Base-by-base conservation (phyloP, 768 basidiomycete species). In the Phylloporus sp. region DNA sequence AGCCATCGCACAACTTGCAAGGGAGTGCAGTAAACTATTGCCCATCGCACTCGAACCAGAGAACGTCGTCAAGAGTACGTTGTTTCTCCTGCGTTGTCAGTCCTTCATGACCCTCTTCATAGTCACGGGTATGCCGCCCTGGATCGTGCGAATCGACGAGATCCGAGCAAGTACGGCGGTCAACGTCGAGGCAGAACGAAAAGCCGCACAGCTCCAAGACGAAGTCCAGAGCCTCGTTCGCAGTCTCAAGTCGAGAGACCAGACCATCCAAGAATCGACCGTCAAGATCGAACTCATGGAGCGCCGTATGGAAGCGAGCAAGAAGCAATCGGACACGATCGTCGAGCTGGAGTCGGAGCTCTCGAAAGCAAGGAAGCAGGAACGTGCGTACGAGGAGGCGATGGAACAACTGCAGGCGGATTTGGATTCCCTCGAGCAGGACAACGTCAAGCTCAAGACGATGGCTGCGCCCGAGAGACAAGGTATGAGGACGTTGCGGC, bases 211-310 rank as follows among this genome's bases (percentile, higher is more conserved):
- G 50, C 76, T 96, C 20, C 87, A 84, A 52, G 94, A 96, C 52
- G 91, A 98, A 66, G 79, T 96, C 55, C 87, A 91, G 59, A 85
- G 85, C 8, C 80, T 98, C 32, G 78, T 85, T 23, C 84, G 93
- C 24, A 88, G 78, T 40, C 75, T 97, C 60, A 88, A 87, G 63
- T 69, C 80, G n/a, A 83, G 90, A 69, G 96, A 98, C 52, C 92
- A 96, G 72, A 76, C 68, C 21, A 82, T 91, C 28, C 92, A 97
- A 64, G 96, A 98, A 60, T 74, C 83, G 5, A 71, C 73, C 3
- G 93, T 97, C 45, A 97, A 94, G 74, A 91, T 97, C 46, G 91
- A 97, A 63, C 76, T 94, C 13, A 88, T 98, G 81, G 93, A 96
- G 62, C 82, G 93, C 37, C 80, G 92, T 26, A 83, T 93, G 75